Base-by-base conservation (phyloP, 2,329 filamentous ascomycete genomes). In the Sclerotinia subarctica region DNA sequence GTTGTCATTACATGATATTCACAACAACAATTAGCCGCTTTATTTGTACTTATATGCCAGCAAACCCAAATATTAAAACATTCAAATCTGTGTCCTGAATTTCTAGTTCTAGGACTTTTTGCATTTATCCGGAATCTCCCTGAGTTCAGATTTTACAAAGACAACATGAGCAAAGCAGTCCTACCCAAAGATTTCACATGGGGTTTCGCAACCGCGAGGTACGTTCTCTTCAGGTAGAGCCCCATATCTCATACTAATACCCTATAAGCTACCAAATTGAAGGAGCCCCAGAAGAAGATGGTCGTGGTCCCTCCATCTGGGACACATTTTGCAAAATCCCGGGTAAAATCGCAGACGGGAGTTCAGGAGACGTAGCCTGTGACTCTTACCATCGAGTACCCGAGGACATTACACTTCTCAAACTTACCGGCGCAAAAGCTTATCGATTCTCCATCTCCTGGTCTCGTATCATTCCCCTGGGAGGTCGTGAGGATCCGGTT, bases 391-490 rank as follows among this genome's bases (percentile, higher is more conserved):
- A 94, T 80, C 88, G 90, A 65, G 92, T 88, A 63, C 83, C 82
- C 51, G 87, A 92, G 76, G 93, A 96, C 76, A 91, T 96, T 76
- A 86, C 83, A 15, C 85, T 96, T 47, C 82, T 96, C 72, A 93
- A 93, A 81, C 81, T 85, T 63, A 85, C 91, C 35, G 90, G 91
- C 66, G 87, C 91, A 68, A 86, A 86, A 75, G 86, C 86, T 49
- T 96, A 96, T 81, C 90, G 92, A 62, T 96, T 96, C 81, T 95
- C 92, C 60, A 83, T 96, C 71, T 91, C 91, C 26, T 96, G 90
- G 91, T 88, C 91, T 32, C 89, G 93, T 70, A 89, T 96, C 74
- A 93, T 96, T 74, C 92, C 93, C 5, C 83, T 93, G n/a, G 92
- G 93, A 67, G 92, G 92, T 65, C 90, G 92, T 71, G 84, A 91